Conservation (phyloP, 2,329 filamentous ascomycete species). For the Exophiala sp. region DNA sequence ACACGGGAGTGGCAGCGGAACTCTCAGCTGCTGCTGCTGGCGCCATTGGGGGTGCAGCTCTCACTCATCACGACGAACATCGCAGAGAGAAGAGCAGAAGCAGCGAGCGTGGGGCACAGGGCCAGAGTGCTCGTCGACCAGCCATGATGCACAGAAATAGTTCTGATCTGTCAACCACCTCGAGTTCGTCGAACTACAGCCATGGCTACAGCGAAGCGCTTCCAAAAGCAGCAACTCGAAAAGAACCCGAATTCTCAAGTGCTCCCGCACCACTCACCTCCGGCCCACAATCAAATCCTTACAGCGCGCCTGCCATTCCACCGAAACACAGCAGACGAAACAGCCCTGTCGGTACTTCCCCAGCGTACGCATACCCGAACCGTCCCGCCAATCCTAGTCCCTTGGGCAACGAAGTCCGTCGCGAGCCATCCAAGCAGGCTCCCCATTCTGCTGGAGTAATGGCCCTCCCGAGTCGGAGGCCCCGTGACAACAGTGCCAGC, state of each 20-base stretch:
- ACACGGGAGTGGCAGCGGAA: conserved; percentile 1
- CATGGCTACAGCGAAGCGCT: neutral
- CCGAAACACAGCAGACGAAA: conserved; percentile 14
- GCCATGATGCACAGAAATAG: neutral
- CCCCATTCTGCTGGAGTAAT: neutral
- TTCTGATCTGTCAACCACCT: conserved; percentile 1
- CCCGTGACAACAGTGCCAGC: neutral
- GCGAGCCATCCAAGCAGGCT: conserved; percentile 2
- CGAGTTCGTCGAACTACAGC: conserved; percentile 1
- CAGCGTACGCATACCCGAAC: conserved; percentile 13
- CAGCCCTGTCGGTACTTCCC: conserved; percentile 15
- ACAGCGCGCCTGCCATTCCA: conserved; percentile 1
- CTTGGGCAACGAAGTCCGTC: conserved; percentile 18
- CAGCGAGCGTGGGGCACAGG: conserved; percentile 4
- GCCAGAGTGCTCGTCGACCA: conserved; percentile 1
- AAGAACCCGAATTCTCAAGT: no score
- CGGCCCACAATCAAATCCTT: no score
- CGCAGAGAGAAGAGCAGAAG: conserved; percentile 13
- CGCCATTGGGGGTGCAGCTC: conserved; percentile 7
- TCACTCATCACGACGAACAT: conserved; percentile 7
- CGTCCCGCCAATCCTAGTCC: conserved; percentile 18
- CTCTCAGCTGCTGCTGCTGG: conserved; percentile 11
- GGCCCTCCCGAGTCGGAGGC: neutral
- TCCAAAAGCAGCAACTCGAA: no score
- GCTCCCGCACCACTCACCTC: no score